Percentiles rank a stretch among this genome's conserved stretches.
Evolutionary conservation across 257 asterid genomes (phyloP).

Genomic region (Agastache rugosa): DNA sequence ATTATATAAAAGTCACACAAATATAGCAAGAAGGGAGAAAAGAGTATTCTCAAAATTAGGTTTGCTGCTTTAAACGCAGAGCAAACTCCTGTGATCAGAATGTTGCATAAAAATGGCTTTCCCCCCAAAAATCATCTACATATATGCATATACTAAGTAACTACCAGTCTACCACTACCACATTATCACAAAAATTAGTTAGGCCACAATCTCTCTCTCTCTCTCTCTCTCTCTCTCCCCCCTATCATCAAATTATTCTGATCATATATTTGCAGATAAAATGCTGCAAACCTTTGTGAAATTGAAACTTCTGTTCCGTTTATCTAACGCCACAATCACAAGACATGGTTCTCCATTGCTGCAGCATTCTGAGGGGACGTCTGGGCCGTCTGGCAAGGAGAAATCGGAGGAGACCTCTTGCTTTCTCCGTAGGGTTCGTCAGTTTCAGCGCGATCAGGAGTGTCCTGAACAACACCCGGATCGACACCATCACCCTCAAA

Average conservation of each 20-base stretch:
- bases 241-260: constrained; percentile 11
- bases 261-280: constrained; percentile 2
- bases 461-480: neutral
- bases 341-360: constrained; percentile 26
- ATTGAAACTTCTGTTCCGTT: neutral
- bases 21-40: neutral
- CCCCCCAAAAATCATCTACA: constrained; percentile 30
- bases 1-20: neutral
- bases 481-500: neutral
- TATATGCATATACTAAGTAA: constrained; percentile 14
- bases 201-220: constrained; percentile 23
- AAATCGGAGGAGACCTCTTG: constrained; percentile 11
- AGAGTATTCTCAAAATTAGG: neutral
- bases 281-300: constrained; percentile 10
- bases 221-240: neutral
- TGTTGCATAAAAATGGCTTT: neutral
- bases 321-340: constrained; percentile 6
- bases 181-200: constrained; percentile 30
- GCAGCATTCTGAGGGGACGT: constrained; percentile 22
- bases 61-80: neutral
- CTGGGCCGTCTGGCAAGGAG: constrained; percentile 26
- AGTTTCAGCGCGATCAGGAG: neutral
- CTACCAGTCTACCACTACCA: neutral
- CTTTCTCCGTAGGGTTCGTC: constrained; percentile 14
- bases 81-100: neutral